These are phyloP conservation scores for Leptodermis oblonga DNA, from an alignment of 257 asterid genomes.

Conservation along the genomic window DNA sequence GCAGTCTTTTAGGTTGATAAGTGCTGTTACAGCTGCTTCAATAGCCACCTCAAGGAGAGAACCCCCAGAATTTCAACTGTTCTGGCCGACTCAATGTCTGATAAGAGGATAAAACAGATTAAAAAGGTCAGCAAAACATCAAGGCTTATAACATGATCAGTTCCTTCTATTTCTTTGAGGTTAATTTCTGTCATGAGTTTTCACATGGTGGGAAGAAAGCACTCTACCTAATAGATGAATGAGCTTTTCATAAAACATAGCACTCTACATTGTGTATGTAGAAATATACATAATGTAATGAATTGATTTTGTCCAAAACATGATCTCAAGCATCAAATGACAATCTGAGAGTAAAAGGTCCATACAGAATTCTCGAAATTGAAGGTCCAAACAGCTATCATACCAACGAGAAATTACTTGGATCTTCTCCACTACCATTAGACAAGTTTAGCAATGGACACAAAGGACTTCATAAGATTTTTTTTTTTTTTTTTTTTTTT, in stretches of 20 bases:
- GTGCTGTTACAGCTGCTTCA: conserved; percentile 80
- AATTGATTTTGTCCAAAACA: background rate
- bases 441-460: conserved; percentile 1
- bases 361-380: background rate
- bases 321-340: background rate
- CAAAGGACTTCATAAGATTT: background rate
- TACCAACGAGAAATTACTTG: background rate
- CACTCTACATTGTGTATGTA: no score
- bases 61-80: conserved; percentile 53
- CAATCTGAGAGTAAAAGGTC: background rate
- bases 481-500: no score
- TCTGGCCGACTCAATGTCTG: conserved; percentile 66
- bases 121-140: conserved; percentile 16
- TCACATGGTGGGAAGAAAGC: background rate
- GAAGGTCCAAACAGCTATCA: background rate
- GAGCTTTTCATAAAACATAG: background rate
- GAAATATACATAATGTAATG: background rate
- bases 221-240: background rate
- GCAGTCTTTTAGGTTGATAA: conserved; percentile 56
- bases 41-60: conserved; percentile 74
- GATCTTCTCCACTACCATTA: background rate
- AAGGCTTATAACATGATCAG: background rate
- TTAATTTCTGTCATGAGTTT: background rate
- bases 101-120: conserved; percentile 28
- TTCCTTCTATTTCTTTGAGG: background rate